Conservation (phyloP, 441 rosid genomes). For the Populus trichocarpa region DNA sequence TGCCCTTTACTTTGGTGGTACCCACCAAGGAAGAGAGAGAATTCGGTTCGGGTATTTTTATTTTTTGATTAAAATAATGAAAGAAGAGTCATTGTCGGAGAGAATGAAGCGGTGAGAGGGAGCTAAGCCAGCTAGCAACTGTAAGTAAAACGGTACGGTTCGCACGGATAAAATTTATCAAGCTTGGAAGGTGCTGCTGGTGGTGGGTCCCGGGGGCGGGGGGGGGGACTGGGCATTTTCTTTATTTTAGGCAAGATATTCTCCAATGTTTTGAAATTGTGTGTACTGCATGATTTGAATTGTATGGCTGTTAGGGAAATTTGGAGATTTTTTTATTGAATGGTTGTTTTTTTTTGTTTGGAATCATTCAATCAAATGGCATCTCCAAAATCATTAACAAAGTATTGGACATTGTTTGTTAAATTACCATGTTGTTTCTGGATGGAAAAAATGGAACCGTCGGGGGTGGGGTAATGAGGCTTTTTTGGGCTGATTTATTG, state of each 20-base stretch:
- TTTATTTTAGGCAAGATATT: neutral
- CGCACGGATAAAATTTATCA: slow-evolving; percentile 15
- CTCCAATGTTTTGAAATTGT: neutral
- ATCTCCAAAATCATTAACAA: neutral
- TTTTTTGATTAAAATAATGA: neutral
- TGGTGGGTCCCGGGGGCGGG: neutral
- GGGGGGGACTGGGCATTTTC: neutral
- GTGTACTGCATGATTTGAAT: neutral
- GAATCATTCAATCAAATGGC: neutral
- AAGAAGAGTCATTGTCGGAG: slow-evolving; percentile 28
- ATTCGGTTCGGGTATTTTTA: neutral
- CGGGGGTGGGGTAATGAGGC: no score
- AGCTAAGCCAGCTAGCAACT: neutral
- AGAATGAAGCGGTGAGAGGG: slow-evolving; percentile 2
- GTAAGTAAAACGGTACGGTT: slow-evolving; percentile 18
- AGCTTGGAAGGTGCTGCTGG: neutral
- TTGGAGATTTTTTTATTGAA: neutral
- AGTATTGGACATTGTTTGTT: no score
- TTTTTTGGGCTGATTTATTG: no score
- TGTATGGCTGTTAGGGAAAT: neutral
- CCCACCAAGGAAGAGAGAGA: slow-evolving; percentile 8
- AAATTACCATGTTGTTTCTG: no score
- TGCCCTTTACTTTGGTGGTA: neutral
- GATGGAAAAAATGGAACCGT: no score
- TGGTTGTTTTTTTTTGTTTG: neutral